Conservation (phyloP, 805 yeast species). For the Sugiyamaella marilandica region DNA sequence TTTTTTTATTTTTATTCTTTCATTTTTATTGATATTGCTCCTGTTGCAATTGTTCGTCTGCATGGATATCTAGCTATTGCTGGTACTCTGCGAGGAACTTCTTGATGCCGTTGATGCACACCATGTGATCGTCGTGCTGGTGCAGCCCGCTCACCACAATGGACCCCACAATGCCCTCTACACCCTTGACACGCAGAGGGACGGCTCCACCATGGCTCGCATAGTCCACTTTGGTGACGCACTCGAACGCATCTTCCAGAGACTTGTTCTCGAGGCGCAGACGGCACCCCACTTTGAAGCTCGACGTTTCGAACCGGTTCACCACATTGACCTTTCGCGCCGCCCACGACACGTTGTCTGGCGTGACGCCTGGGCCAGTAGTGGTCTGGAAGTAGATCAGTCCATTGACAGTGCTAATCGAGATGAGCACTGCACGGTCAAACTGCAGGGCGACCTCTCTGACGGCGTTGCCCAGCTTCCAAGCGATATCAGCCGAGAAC, state of each 20-base stretch:
- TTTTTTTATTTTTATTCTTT: too few species aligned
- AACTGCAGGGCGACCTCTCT: conserved; percentile 63
- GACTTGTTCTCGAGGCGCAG: conserved; percentile 21
- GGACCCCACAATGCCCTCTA: conserved; percentile 30
- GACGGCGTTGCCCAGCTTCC: conserved; percentile 71
- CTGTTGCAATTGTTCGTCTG: too few species aligned
- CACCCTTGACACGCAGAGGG: conserved; percentile 30
- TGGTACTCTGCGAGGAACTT: conserved; percentile 9
- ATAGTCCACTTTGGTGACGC: conserved; percentile 22
- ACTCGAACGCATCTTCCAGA: conserved; percentile 18
- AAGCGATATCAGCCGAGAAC: conserved; percentile 54
- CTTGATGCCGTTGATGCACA: conserved; percentile 22
- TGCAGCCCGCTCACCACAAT: conserved; percentile 29
- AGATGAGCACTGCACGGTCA: conserved; percentile 24
- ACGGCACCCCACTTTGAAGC: conserved; percentile 28
- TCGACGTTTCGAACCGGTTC: conserved; percentile 25
- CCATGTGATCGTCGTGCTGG: conserved; percentile 29
- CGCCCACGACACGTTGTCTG: conserved; percentile 31
- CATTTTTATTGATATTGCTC: too few species aligned
- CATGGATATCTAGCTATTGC: too few species aligned
- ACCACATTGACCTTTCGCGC: conserved; percentile 28
- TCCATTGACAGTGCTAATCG: conserved; percentile 24
- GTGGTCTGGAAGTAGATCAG: conserved; percentile 27
- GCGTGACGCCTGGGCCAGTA: conserved; percentile 28
- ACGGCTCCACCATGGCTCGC: conserved; percentile 32